These are phyloP conservation scores for Cladophialophora immunda DNA, from an alignment of 2,329 filamentous ascomycete species.

Conservation along the genomic window DNA sequence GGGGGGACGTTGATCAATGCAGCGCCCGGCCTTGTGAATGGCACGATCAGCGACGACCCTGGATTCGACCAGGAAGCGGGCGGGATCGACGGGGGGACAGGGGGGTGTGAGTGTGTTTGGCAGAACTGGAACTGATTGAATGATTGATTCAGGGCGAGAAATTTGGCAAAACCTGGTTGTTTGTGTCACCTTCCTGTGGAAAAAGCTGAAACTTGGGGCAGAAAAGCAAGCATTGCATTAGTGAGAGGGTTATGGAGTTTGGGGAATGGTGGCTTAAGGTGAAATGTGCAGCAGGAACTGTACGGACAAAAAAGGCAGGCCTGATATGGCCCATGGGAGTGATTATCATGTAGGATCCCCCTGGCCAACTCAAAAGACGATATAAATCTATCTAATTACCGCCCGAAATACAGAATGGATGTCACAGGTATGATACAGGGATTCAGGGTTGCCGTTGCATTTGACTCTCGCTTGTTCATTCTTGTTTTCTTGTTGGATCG, in stretches of 20 bases:
- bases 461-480: background rate
- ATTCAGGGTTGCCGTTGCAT: too few relatives aligned
- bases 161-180: background rate
- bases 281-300: conserved; percentile 1
- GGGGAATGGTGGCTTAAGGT: background rate
- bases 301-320: background rate
- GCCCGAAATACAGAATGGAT: too few relatives aligned
- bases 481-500: background rate
- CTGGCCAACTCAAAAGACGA: too few relatives aligned
- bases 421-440: too few relatives aligned
- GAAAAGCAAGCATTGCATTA: too few relatives aligned
- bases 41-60: conserved; percentile 22
- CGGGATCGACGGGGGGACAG: conserved; percentile 67
- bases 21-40: conserved; percentile 55
- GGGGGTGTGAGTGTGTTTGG: conserved; percentile 69
- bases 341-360: too few relatives aligned
- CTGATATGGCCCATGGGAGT: background rate
- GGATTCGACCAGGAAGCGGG: conserved; percentile 45
- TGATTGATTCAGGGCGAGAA: background rate
- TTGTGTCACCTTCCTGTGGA: background rate
- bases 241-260: background rate
- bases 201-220: background rate
- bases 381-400: too few relatives aligned
- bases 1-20: conserved; percentile 63
- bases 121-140: conserved; percentile 56